Evolutionary conservation across 495 filamentous ascomycete genomes (phyloP), one percentile per base, ranked within the genome.

Genomic region (Penicillium cinerascens): DNA sequence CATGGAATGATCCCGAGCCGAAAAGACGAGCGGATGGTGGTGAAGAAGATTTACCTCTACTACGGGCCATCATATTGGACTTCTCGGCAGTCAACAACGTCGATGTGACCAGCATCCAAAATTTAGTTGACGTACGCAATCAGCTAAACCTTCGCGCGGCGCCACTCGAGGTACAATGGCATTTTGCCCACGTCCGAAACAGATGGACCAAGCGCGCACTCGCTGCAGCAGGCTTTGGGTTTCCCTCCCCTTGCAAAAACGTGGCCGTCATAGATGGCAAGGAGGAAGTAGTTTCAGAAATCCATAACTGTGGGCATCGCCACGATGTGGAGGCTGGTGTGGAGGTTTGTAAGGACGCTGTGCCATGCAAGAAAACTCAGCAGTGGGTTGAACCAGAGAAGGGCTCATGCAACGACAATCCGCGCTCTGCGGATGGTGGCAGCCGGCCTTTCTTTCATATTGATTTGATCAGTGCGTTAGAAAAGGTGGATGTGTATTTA

Each of bases 131-230:
- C 60, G 88, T 97, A 4, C 90, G 92, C 65, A 96, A 95, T 66
- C 92, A 96, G 63, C 83, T 97, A 13, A 92, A 96, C 69, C 81
- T 84, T 7, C 92, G 95, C 65, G 80, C 88, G 6, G 65, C 84
- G 0, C 92, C 92, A 0, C 83, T 89, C 4, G 74, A 79, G 5
- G 90, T 97, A 5, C 89, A 97, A 60, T 96, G 92, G 90, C 92
- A 97, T 66, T 85, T 97, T 56, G 88, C 90, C 8, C 84, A 84
- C 68, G 87, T 97, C 74, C 91, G 83, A 72, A 96, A 92, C 73
- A 84, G 90, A 43, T 97, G 92, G 92, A 92, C 92, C 27, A 97
- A 95, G 71, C 87, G 92, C 11, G 92, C 89, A 4, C 84, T 97
- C 13, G 85, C 83, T 11, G 80, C 86, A 7, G 92, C 88, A 4